Evolutionary conservation across 306 rosid genomes (phyloP), one percentile per base, ranked within the genome.

Genomic region (Dryas alaskensis): DNA sequence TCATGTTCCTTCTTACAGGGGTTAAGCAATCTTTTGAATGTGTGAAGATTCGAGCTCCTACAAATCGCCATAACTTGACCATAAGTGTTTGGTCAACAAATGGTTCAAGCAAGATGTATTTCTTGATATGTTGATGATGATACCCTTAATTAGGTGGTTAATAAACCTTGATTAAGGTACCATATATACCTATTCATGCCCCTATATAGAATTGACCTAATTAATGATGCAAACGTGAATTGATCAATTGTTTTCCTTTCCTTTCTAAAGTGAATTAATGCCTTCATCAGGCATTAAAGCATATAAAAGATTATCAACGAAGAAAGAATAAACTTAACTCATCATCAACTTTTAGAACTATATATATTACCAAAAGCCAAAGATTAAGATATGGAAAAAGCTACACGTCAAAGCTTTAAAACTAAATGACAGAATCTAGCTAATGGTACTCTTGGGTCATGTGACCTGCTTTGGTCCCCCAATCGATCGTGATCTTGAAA

Each of bases 401-500:
- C 31, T 67, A 49, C 17, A 39, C 22, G 27, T 54, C 58, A 45
- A 65, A 75, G 22, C 22, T 22, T 22, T 22, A 22, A 0, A 22
- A 22, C 22, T 22, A 22, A 0, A 22, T n/a, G 78, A 73, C 69
- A 79, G 49, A 49, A 73, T 73, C 51, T 78, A 65, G 74, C 50
- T 72, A 65, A 69, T 58, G 70, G 51, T 66, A 50, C 57, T 50
- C 19, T 14, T 60, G 12, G 69, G 69, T 16, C 54, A 64, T 74
- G 64, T 22, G 52, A 49, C 19, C 43, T 52, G 52, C 77, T 46
- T 77, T 70, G 72, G 72, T 64, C 55, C 57, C 80, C 75, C 1
- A 16, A 53, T 71, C 52, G 37, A 31, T 1, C 2, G 3, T 31
- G 37, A 64, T 59, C 65, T 78, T 65, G 48, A 65, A 46, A 65